Evolutionary conservation across 2,329 filamentous ascomycete species (phyloP).

Genomic region (Tolypocladium ovalisporum): DNA sequence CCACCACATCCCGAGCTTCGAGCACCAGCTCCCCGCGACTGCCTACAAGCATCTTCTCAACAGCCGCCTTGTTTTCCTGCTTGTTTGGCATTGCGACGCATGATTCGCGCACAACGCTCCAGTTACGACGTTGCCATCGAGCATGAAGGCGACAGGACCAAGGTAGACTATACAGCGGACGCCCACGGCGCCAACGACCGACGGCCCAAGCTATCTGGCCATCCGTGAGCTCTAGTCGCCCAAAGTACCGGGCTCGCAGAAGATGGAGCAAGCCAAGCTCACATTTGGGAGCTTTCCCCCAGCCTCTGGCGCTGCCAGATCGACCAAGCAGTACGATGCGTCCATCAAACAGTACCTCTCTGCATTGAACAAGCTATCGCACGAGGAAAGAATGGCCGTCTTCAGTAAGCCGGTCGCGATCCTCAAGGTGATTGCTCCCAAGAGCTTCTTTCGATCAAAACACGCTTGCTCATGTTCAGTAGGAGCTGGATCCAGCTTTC

Average conservation of each 20-base stretch:
- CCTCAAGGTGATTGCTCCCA: slow-evolving; percentile 23
- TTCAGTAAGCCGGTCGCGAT: slow-evolving; percentile 22
- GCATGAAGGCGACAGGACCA: background rate
- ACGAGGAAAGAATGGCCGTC: slow-evolving; percentile 20
- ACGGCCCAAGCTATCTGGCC: background rate
- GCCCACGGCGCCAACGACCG: background rate
- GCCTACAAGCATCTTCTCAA: background rate
- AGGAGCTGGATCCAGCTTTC: slow-evolving; percentile 35
- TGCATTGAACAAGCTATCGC: slow-evolving; percentile 25
- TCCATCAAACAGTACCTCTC: slow-evolving; percentile 25
- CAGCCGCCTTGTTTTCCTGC: background rate
- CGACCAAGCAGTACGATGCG: slow-evolving; percentile 26
- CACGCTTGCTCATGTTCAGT: slow-evolving; percentile 1
- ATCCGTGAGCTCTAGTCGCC: background rate
- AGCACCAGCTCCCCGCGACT: background rate
- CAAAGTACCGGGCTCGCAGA: slow-evolving; percentile 2
- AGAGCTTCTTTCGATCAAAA: too few relatives aligned
- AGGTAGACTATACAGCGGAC: background rate
- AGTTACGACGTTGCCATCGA: background rate
- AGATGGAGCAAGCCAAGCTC: slow-evolving; percentile 18
- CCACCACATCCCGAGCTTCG: background rate
- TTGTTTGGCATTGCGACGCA: background rate
- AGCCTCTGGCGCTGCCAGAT: slow-evolving; percentile 12
- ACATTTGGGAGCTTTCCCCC: slow-evolving; percentile 32
- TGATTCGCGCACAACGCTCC: background rate